These are phyloP conservation scores for Aspergillus eucalypticola DNA, from an alignment of 2,329 filamentous ascomycete genomes.

Conservation along the genomic window DNA sequence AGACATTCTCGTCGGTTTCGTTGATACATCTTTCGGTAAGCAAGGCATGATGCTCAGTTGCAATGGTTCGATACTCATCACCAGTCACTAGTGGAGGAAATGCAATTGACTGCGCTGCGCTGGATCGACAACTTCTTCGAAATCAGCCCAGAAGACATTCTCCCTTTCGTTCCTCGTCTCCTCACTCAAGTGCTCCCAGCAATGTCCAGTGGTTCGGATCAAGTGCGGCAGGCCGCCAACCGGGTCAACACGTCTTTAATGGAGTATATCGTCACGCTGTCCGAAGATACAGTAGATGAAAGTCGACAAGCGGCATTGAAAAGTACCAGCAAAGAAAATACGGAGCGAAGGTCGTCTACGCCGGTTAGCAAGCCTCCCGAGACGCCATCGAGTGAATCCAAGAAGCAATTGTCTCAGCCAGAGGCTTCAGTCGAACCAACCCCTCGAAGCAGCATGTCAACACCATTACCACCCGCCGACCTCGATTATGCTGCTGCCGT, in stretches of 20 bases:
- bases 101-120: conserved; percentile 82
- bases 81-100: conserved; percentile 71
- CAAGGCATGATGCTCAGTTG: neutral
- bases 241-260: conserved; percentile 88
- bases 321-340: conserved; percentile 43
- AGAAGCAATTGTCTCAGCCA: conserved; percentile 31
- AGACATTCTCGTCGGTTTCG: conserved; percentile 84
- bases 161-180: conserved; percentile 90
- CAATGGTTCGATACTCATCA: conserved; percentile 4
- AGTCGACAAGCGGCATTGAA: conserved; percentile 38
- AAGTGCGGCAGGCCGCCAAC: conserved; percentile 82
- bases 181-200: conserved; percentile 89
- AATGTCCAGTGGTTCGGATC: conserved; percentile 87
- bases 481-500: conserved; percentile 97
- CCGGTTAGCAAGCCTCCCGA: conserved; percentile 34
- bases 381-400: conserved; percentile 28
- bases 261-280: conserved; percentile 89
- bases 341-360: conserved; percentile 47
- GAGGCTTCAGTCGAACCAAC: conserved; percentile 40
- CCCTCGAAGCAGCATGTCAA: conserved; percentile 51
- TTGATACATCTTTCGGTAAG: conserved; percentile 76
- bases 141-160: conserved; percentile 93
- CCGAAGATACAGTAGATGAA: conserved; percentile 63
- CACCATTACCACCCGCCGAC: conserved; percentile 57
- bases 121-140: conserved; percentile 98